A percentile compares a stretch with the other conserved stretches of the same genome.
Evolutionary conservation across 2,329 filamentous ascomycete species (phyloP).

Genomic region (Juglanconis juglandina): DNA sequence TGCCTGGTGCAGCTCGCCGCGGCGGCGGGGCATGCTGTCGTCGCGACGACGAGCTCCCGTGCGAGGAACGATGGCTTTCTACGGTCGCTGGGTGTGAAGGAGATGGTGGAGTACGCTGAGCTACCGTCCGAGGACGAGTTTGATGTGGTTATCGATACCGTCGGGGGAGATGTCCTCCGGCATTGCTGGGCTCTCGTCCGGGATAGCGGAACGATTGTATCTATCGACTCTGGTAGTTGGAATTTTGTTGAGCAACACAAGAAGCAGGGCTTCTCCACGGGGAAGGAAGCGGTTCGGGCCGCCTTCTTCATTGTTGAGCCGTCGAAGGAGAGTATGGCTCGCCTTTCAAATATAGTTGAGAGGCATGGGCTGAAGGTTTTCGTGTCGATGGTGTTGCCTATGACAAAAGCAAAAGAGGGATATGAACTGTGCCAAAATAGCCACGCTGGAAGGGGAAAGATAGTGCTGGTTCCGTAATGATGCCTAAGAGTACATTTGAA

Average conservation of each 20-base stretch:
- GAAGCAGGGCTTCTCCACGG: background rate
- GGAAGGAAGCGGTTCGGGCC: background rate
- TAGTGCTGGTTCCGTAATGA: background rate
- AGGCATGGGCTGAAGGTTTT: background rate
- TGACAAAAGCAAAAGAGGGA: background rate
- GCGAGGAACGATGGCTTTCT: background rate
- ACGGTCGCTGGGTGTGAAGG: background rate
- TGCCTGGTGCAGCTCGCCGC: constrained; percentile 38
- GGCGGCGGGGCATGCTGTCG: constrained; percentile 23
- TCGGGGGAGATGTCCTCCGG: background rate
- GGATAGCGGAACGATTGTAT: too few species aligned
- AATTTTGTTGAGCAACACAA: background rate
- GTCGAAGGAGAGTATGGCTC: background rate
- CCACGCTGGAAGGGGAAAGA: background rate
- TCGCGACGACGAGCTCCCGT: background rate
- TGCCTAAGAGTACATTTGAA: background rate
- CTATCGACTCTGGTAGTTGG: background rate
- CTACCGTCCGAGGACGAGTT: background rate
- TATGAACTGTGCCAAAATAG: background rate
- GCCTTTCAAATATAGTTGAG: background rate
- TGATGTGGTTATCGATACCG: background rate
- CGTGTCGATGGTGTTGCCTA: background rate
- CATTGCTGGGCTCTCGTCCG: background rate
- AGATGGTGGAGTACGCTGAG: background rate
- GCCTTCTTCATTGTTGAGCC: background rate